Evolutionary conservation across 2,329 filamentous ascomycete species (phyloP).

Genomic region (Clarireedia paspali): DNA sequence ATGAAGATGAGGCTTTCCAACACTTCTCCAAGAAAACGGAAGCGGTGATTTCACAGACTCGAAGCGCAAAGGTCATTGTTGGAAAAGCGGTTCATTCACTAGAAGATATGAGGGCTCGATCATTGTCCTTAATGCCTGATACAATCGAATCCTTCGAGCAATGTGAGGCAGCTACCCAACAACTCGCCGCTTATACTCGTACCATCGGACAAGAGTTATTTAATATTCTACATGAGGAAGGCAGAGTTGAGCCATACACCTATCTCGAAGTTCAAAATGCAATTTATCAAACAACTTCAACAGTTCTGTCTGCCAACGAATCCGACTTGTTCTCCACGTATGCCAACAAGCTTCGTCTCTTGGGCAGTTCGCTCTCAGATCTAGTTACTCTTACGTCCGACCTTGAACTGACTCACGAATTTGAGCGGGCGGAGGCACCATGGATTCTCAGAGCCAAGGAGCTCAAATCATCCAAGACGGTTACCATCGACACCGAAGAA

Average conservation of each 20-base stretch:
- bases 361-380: slow-evolving; percentile 59
- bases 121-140: slow-evolving; percentile 63
- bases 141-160: slow-evolving; percentile 62
- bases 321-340: slow-evolving; percentile 65
- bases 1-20: slow-evolving; percentile 60
- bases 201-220: slow-evolving; percentile 59
- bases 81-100: slow-evolving; percentile 71
- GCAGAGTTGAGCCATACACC: slow-evolving; percentile 58
- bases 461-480: slow-evolving; percentile 72
- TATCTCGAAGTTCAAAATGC: slow-evolving; percentile 57
- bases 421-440: slow-evolving; percentile 67
- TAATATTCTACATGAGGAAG: slow-evolving; percentile 61
- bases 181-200: slow-evolving; percentile 59
- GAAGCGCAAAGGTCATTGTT: slow-evolving; percentile 76
- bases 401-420: slow-evolving; percentile 66
- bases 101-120: slow-evolving; percentile 69
- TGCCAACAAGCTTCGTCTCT: slow-evolving; percentile 54
- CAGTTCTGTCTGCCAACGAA: slow-evolving; percentile 48
- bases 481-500: slow-evolving; percentile 76
- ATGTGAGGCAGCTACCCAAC: slow-evolving; percentile 55
- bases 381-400: slow-evolving; percentile 64
- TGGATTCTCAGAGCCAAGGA: slow-evolving; percentile 80
- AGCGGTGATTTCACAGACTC: slow-evolving; percentile 62
- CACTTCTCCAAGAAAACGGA: slow-evolving; percentile 67
- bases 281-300: slow-evolving; percentile 49